phyloP scores from a whole-genome alignment of 1,139 yeast genomes.

The Torulaspora pretoriensis region DNA sequence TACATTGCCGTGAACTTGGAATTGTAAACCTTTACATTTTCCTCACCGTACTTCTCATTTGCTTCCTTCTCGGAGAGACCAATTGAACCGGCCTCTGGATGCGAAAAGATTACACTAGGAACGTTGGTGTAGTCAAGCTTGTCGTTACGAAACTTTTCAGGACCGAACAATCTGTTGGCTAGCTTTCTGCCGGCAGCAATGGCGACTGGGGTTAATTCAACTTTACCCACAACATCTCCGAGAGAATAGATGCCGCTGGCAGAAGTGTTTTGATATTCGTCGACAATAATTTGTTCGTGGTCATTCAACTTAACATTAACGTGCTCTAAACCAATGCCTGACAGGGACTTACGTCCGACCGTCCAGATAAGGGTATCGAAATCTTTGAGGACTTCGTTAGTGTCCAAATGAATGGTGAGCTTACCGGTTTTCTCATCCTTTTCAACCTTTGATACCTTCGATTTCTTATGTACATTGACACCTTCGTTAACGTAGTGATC shows the following conservation, averaged over 20 bases:
- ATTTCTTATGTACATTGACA: conserved; percentile 66
- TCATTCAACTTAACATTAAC: conserved; percentile 65
- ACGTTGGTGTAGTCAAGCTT: conserved; percentile 81
- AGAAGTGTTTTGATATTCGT: conserved; percentile 82
- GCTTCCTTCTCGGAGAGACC: conserved; percentile 84
- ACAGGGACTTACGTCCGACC: conserved; percentile 77
- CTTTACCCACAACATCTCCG: conserved; percentile 90
- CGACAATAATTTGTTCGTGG: conserved; percentile 60
- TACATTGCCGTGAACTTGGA: conserved; percentile 88
- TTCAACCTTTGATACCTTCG: conserved; percentile 57
- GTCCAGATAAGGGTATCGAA: conserved; percentile 92
- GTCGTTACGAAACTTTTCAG: conserved; percentile 55
- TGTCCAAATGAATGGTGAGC: conserved; percentile 55
- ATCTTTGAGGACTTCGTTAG: conserved; percentile 49
- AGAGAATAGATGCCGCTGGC: conserved; percentile 72
- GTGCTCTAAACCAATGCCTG: conserved; percentile 70
- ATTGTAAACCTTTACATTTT: conserved; percentile 73
- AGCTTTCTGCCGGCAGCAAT: conserved; percentile 97
- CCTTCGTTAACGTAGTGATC: conserved; percentile 78
- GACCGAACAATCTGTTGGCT: conserved; percentile 86
- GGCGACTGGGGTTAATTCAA: conserved; percentile 96
- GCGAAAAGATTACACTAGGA: conserved; percentile 91
- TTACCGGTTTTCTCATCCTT: conserved; percentile 53
- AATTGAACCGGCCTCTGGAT: conserved; percentile 94
- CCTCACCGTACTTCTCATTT: conserved; percentile 69